Conservation (phyloP, 768 basidiomycete species). For the Suillus lakei region DNA sequence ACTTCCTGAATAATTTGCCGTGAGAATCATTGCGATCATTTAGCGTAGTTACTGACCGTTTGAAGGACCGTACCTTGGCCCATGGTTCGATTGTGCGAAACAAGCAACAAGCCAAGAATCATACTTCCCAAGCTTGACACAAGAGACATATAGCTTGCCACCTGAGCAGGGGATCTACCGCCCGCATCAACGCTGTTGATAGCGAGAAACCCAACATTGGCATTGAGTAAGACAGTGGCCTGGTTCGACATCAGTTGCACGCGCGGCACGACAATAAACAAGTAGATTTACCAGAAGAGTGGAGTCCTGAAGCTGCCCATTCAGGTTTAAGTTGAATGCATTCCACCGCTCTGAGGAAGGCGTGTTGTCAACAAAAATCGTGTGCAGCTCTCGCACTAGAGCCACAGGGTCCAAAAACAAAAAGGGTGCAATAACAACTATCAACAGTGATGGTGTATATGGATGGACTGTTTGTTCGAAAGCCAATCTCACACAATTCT, state of each 20-base stretch:
- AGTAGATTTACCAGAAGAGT: constrained; percentile 52
- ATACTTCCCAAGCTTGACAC: constrained; percentile 40
- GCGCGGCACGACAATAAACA: background rate
- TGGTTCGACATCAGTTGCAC: constrained; percentile 19
- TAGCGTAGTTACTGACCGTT: constrained; percentile 29
- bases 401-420: constrained; percentile 56
- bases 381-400: constrained; percentile 49
- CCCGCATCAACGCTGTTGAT: constrained; percentile 45
- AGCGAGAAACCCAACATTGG: constrained; percentile 58
- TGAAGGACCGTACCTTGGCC: constrained; percentile 24
- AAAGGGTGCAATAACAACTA: constrained; percentile 44
- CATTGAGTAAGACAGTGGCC: constrained; percentile 55
- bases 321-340: constrained; percentile 47
- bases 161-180: constrained; percentile 33
- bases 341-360: constrained; percentile 48
- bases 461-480: constrained; percentile 38
- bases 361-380: constrained; percentile 53
- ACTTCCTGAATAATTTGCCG: constrained; percentile 18
- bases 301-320: constrained; percentile 55
- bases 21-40: constrained; percentile 11
- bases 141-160: constrained; percentile 44
- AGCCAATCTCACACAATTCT: constrained; percentile 47
- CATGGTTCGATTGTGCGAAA: constrained; percentile 40
- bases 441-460: constrained; percentile 38
- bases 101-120: constrained; percentile 41